phyloP scores from a whole-genome alignment of 2,329 filamentous ascomycete genomes.

The Ophiocordyceps camponoti-leonardi region DNA sequence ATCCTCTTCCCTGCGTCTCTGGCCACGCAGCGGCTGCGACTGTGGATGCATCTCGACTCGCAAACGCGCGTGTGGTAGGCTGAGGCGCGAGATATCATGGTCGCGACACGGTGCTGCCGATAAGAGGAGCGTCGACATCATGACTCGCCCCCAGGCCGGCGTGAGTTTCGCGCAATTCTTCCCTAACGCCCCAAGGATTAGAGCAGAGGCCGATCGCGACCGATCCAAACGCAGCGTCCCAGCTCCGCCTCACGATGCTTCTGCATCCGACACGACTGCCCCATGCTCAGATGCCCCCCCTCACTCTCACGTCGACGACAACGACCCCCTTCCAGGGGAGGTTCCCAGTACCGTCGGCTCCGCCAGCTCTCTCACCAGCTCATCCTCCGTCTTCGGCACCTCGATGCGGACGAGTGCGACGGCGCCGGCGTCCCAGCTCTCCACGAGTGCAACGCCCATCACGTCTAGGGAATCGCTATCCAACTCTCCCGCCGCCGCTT shows the following conservation, averaged over 20 bases:
- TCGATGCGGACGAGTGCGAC: conserved; percentile 23
- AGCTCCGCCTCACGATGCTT: conserved; percentile 6
- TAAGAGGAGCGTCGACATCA: conserved; percentile 39
- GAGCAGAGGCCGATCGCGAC: conserved; percentile 19
- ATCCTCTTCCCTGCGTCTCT: neutral
- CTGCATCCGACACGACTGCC: conserved; percentile 6
- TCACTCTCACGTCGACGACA: conserved; percentile 35
- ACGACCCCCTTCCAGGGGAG: conserved; percentile 44
- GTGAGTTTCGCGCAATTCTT: conserved; percentile 80
- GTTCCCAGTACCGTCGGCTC: conserved; percentile 55
- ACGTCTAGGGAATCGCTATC: conserved; percentile 29
- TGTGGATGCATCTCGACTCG: neutral
- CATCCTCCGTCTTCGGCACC: conserved; percentile 54
- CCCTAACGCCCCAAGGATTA: conserved; percentile 56
- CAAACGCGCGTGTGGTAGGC: conserved; percentile 1
- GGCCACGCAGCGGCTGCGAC: neutral
- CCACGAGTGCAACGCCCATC: conserved; percentile 15
- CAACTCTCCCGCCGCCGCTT: conserved; percentile 26
- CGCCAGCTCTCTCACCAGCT: conserved; percentile 53
- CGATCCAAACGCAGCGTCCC: conserved; percentile 10
- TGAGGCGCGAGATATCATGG: conserved; percentile 34
- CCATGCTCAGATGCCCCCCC: conserved; percentile 10
- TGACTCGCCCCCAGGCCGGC: conserved; percentile 60
- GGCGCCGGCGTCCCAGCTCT: conserved; percentile 22
- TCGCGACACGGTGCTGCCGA: conserved; percentile 33